Base-by-base conservation (phyloP, 176 grass and related monocot species). In the Leersia perrieri region DNA sequence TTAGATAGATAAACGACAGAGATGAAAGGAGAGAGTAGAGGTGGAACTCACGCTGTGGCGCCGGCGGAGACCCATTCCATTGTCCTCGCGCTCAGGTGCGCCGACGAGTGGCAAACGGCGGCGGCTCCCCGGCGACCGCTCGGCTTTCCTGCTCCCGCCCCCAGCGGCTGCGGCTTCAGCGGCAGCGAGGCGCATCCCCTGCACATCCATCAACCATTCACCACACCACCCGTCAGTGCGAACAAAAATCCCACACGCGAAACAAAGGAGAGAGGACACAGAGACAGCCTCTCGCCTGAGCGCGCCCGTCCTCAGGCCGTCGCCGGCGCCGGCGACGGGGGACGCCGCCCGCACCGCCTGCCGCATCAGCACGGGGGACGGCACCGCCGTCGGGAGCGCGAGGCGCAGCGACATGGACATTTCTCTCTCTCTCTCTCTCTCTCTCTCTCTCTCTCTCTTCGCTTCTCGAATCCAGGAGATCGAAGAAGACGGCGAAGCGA, bases 11-110 rank as follows among this genome's bases (percentile, higher is more conserved):
- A 38, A 7, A 38, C 2, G 51, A 36, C 9, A 33, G 18, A 68
- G 8, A 34, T 11, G 35, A 27, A 18, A 49, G 33, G 22, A 65
- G 42, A 33, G 4, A 20, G 20, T 33, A 22, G 55, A 9, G 27
- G 39, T 29, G 70, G 47, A 9, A 87, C 95, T 93, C 79, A 99
- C 96, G 87, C 90, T 41, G 75, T 47, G 20, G 96, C 91, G 57
- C 86, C 84, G 28, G 88, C 88, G 26, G 90, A 95, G 73, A 88
- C 73, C 96, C 96, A 98, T 30, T 93, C 88, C 74, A 95, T 86
- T n/a, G 92, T 89, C 16, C 6, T 63, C 16, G 82, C 82, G 69
- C 60, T 86, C 9, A 98, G 40, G 41, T 90, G 33, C 49, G 79
- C 81, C 51, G 88, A 78, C 23, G 90, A 73, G 45, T 38, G 81